These are phyloP conservation scores for Purpureocillium lavendulum DNA, from an alignment of 2,329 filamentous ascomycete genomes.

Conservation along the genomic window DNA sequence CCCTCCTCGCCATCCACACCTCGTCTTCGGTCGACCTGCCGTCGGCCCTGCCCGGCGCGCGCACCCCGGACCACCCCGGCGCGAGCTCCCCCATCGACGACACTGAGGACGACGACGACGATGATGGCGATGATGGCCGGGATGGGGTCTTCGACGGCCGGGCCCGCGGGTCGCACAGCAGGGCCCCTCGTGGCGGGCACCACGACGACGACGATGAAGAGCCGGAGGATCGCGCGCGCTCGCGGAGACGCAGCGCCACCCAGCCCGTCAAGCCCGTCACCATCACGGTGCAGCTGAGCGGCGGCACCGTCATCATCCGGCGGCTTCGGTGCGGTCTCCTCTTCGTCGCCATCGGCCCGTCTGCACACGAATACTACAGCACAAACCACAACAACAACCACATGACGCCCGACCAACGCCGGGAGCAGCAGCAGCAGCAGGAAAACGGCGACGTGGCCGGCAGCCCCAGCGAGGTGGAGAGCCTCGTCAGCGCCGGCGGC, in stretches of 20 bases:
- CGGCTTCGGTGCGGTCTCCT: conserved; percentile 50
- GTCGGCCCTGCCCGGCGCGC: conserved; percentile 30
- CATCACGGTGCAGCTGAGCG: conserved; percentile 51
- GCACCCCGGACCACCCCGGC: conserved; percentile 17
- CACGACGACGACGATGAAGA: conserved; percentile 8
- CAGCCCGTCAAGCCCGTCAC: conserved; percentile 27
- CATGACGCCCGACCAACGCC: conserved; percentile 7
- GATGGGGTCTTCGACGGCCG: no score
- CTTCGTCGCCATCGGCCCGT: conserved; percentile 51
- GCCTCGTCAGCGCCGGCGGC: conserved; percentile 35
- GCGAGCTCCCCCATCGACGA: conserved; percentile 14
- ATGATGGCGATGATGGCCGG: conserved; percentile 11
- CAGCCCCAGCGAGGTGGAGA: conserved; percentile 36
- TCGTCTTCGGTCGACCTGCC: conserved; percentile 31
- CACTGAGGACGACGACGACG: conserved; percentile 14
- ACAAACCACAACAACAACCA: conserved; percentile 1
- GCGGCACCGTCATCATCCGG: conserved; percentile 50
- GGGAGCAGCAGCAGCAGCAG: conserved; percentile 8
- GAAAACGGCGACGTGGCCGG: conserved; percentile 25
- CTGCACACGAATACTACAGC: conserved; percentile 17
- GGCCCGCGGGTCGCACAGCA: no score
- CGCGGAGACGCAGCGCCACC: conserved; percentile 3
- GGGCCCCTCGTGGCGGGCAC: neutral
- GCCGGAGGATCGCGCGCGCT: conserved; percentile 1
- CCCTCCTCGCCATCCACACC: conserved; percentile 51